These are phyloP conservation scores for Coemansia nantahalensis DNA, from an alignment of 192 early-diverging fungal species.

Conservation along the genomic window DNA sequence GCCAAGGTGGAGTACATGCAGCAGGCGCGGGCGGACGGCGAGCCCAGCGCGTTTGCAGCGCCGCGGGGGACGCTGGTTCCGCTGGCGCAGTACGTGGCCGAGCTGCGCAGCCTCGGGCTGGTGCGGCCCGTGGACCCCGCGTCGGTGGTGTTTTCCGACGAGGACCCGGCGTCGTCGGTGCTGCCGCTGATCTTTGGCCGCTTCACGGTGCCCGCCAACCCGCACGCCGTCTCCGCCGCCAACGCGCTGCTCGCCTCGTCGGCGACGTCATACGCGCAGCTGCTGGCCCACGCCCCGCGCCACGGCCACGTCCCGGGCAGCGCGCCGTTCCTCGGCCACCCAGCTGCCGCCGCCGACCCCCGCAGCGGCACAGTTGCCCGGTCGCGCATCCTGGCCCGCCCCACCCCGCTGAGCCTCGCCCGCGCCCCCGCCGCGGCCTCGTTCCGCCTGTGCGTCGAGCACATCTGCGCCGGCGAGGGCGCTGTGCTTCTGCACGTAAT, in stretches of 20 bases:
- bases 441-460: conserved; percentile 28
- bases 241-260: conserved; percentile 38
- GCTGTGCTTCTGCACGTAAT: conserved; percentile 12
- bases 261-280: conserved; percentile 25
- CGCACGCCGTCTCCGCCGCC: conserved; percentile 29
- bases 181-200: conserved; percentile 48
- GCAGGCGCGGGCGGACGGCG: too few species aligned
- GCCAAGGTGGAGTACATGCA: too few species aligned
- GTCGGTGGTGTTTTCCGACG: conserved; percentile 14
- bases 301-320: conserved; percentile 18
- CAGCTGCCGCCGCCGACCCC: too few species aligned
- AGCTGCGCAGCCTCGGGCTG: conserved; percentile 33
- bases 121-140: conserved; percentile 37
- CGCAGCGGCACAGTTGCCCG: too few species aligned
- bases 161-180: conserved; percentile 30
- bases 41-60: too few species aligned
- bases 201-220: conserved; percentile 36
- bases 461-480: conserved; percentile 2
- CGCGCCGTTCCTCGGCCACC: conserved; percentile 19
- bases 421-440: conserved; percentile 7
- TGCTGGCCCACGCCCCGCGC: neutral
- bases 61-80: conserved; percentile 1
- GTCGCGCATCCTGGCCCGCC: conserved; percentile 33
- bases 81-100: conserved; percentile 27
- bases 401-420: conserved; percentile 36